phyloP scores from a whole-genome alignment of 2,329 filamentous ascomycete species.

The Plenodomus lindquistii region DNA sequence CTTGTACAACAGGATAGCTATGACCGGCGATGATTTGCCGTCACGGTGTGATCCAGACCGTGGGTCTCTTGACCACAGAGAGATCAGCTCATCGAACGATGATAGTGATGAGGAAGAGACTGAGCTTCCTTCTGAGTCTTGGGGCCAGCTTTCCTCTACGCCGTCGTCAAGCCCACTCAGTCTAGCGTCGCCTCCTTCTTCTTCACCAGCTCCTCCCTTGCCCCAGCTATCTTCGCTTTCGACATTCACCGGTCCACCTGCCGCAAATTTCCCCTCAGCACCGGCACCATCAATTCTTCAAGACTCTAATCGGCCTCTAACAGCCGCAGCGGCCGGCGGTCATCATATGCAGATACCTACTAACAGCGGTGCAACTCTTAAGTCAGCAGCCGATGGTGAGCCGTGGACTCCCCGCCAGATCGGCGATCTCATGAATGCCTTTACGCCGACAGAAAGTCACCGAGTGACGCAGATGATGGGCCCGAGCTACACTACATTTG shows the following conservation, averaged over 20 bases:
- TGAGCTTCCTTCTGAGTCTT: too few relatives aligned
- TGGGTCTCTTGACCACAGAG: neutral
- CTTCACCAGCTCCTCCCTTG: too few relatives aligned
- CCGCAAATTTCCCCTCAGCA: neutral
- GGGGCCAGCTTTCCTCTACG: too few relatives aligned
- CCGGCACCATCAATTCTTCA: too few relatives aligned
- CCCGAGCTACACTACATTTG: neutral
- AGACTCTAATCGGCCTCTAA: too few relatives aligned
- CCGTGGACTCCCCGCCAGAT: neutral
- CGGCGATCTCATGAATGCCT: neutral
- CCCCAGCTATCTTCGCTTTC: too few relatives aligned
- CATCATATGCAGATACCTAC: neutral
- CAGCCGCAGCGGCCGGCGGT: too few relatives aligned
- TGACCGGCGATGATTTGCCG: neutral
- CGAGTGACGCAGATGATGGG: neutral
- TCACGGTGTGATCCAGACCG: neutral
- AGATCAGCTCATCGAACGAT: neutral
- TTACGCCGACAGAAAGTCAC: neutral
- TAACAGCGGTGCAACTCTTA: neutral
- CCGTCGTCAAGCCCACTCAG: neutral
- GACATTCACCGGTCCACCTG: too few relatives aligned
- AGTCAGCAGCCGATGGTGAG: neutral
- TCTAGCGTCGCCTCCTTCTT: too few relatives aligned
- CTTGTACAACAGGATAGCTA: neutral
- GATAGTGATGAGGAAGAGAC: neutral